phyloP scores from a whole-genome alignment of 805 yeast species.

The Ogataea sp. region DNA sequence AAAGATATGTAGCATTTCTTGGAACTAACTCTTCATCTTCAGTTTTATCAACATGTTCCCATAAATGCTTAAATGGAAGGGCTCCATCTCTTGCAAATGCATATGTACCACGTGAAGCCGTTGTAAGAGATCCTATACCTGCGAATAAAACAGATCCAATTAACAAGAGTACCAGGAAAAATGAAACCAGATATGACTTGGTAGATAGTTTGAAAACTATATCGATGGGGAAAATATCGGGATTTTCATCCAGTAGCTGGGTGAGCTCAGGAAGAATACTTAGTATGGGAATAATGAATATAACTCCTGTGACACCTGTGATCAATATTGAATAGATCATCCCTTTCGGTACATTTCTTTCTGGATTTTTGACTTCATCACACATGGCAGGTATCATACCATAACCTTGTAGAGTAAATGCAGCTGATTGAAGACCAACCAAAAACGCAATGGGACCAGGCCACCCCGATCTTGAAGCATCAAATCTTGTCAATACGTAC shows the following conservation, averaged over 20 bases:
- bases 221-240: slow-evolving; percentile 72
- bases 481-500: slow-evolving; percentile 57
- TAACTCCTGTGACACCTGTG: slow-evolving; percentile 60
- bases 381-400: slow-evolving; percentile 77
- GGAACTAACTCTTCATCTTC: slow-evolving; percentile 54
- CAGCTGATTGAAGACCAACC: slow-evolving; percentile 71
- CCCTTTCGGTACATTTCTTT: slow-evolving; percentile 67
- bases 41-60: slow-evolving; percentile 57
- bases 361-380: slow-evolving; percentile 75
- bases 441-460: slow-evolving; percentile 62
- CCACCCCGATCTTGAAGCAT: slow-evolving; percentile 71
- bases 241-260: slow-evolving; percentile 46
- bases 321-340: slow-evolving; percentile 56
- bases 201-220: slow-evolving; percentile 67
- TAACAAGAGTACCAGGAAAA: slow-evolving; percentile 57
- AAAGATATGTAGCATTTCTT: slow-evolving; percentile 56
- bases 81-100: slow-evolving; percentile 83
- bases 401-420: slow-evolving; percentile 75
- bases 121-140: slow-evolving; percentile 71
- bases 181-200: slow-evolving; percentile 58
- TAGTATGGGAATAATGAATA: slow-evolving; percentile 65
- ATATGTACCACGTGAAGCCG: slow-evolving; percentile 76
- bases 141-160: slow-evolving; percentile 68
- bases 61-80: slow-evolving; percentile 52
- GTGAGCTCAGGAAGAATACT: slow-evolving; percentile 63